A percentile compares a stretch with the other conserved stretches of the same genome.
Conservation (phyloP, 768 basidiomycete species). For the Saitozyma podzolica region DNA sequence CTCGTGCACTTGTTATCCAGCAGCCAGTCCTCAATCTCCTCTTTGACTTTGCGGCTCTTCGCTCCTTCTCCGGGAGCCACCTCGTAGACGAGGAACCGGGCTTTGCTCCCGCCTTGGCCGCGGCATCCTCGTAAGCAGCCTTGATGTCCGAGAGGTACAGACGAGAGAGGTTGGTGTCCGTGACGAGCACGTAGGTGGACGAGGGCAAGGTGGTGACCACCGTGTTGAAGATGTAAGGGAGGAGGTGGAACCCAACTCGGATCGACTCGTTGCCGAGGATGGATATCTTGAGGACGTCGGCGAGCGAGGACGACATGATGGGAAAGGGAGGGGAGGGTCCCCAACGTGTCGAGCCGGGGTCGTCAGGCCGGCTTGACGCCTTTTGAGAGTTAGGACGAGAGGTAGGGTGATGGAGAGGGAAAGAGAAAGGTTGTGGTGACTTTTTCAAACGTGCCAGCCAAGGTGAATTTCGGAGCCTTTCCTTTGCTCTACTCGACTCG, state of each 20-base stretch:
- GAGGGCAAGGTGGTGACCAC: constrained; percentile 70
- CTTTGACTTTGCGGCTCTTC: constrained; percentile 88
- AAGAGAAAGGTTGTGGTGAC: no score
- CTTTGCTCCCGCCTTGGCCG: constrained; percentile 38
- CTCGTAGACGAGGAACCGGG: constrained; percentile 71
- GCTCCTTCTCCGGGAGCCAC: constrained; percentile 89
- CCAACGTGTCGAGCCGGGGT: constrained; percentile 8
- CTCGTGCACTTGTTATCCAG: constrained; percentile 83
- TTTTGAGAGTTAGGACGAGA: background rate
- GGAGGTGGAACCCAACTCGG: constrained; percentile 90
- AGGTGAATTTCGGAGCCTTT: no score
- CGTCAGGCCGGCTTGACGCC: background rate
- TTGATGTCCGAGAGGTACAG: constrained; percentile 73
- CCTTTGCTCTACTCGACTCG: no score
- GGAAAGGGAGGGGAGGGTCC: no score
- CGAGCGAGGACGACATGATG: constrained; percentile 17
- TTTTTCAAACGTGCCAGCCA: no score
- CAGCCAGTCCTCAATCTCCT: constrained; percentile 88
- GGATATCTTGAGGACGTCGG: constrained; percentile 71
- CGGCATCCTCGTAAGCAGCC: constrained; percentile 61
- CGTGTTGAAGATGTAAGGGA: constrained; percentile 68
- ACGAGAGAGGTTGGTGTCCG: constrained; percentile 83
- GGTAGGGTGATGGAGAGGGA: no score
- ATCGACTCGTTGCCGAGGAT: constrained; percentile 84
- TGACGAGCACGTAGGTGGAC: constrained; percentile 85